Base-by-base conservation (phyloP, 1,284 basidiomycete species). In the Mycena citricolor region DNA sequence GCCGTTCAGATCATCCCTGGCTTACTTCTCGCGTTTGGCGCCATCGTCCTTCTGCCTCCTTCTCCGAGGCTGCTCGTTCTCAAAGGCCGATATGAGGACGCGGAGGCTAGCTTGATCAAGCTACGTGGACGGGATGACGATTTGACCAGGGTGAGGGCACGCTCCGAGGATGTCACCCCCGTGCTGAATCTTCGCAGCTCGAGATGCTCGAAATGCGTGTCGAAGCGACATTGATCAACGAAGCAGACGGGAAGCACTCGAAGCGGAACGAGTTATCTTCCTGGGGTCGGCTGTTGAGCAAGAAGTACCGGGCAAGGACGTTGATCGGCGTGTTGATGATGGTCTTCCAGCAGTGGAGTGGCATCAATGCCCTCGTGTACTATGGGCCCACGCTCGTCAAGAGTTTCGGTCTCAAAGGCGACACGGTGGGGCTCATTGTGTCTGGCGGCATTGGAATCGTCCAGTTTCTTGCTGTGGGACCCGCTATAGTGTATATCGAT, bases 281-380 rank as follows among this genome's bases (percentile, higher is more conserved):
- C 2, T 87, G 86, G 85, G 64, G 56, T 6, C 66, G 67, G 13
- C 67, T 88, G 5, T 81, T 85, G 44, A 63, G 63, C 10, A 58
- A 56, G 2, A 73, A 73, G 43, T 81, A 82, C 56, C 61, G 74
- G 14, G 66, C 71, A 37, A 70, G 84, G 29, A 88, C 86, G 1
- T 61, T 76, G 58, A 74, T 89, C 36, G 86, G 85, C 2, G 66
- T 87, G 7, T 61, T 79, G 54, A 76, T 87, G 57, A 88, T 88
- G 83, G 78, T 86, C 44, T 89, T 88, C 55, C 86, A 89, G 65
- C 86, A 89, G 66, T 89, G 86, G 86, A 83, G 81, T 49, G 87
- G 87, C 2, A 89, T 89, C 51, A 90, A 90, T 57, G 86, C 86
- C 5, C 60, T 90, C 24, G 65, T 90, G 7, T 91, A 91, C 57